phyloP scores from a whole-genome alignment of 1,139 yeast species.

The Scheffersomyces cryptocercus region DNA sequence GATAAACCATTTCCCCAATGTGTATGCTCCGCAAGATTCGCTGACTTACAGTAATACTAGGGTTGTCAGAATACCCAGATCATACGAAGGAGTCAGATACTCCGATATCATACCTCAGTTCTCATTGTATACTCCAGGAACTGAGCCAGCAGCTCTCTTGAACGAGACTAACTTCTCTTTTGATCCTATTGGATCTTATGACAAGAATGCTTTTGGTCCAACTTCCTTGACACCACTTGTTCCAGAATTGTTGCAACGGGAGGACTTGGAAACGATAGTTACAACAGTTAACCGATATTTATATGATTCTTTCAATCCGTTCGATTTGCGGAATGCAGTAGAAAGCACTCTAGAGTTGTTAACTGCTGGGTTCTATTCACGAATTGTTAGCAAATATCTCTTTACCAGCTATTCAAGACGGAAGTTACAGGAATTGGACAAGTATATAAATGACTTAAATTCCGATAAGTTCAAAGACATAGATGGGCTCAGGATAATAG shows the following conservation, averaged over 20 bases:
- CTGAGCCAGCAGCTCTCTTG: slow-evolving; percentile 61
- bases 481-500: slow-evolving; percentile 41
- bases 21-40: slow-evolving; percentile 32
- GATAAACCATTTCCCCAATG: slow-evolving; percentile 68
- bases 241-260: slow-evolving; percentile 31
- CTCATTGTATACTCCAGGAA: slow-evolving; percentile 59
- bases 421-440: slow-evolving; percentile 42
- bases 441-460: slow-evolving; percentile 46
- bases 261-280: slow-evolving; percentile 45
- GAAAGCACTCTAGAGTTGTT: slow-evolving; percentile 49
- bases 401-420: slow-evolving; percentile 26
- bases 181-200: slow-evolving; percentile 37
- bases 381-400: slow-evolving; percentile 17
- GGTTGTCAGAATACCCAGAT: slow-evolving; percentile 64
- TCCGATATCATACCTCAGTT: slow-evolving; percentile 58
- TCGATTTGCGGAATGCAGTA: slow-evolving; percentile 31
- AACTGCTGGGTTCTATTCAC: slow-evolving; percentile 37
- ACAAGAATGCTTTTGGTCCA: slow-evolving; percentile 48
- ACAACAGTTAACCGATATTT: slow-evolving; percentile 45
- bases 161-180: slow-evolving; percentile 21
- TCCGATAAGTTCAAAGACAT: slow-evolving; percentile 18
- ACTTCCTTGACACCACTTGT: slow-evolving; percentile 59
- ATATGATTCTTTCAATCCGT: slow-evolving; percentile 41
- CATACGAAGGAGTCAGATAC: slow-evolving; percentile 28
- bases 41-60: slow-evolving; percentile 41